Conservation (phyloP, 192 early-diverging fungal genomes). For the Linnemannia exigua region DNA sequence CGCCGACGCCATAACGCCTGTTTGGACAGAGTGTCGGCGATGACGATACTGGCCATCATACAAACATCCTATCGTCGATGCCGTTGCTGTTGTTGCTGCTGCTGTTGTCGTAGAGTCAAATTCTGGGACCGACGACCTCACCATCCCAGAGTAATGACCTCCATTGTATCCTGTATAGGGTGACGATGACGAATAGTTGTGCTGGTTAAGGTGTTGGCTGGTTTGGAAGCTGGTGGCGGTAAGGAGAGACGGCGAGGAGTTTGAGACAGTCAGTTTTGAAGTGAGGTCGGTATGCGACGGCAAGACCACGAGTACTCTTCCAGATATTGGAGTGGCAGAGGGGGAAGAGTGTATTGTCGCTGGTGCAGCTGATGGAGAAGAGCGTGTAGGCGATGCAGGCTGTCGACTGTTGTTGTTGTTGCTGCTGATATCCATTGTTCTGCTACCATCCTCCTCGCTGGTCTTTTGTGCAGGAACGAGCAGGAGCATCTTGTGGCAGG, state of each 20-base stretch:
- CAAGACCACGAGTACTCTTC: constrained; percentile 17
- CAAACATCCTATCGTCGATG: background rate
- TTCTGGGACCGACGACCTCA: background rate
- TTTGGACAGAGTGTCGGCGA: background rate
- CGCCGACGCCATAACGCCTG: background rate
- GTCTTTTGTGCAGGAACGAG: constrained; percentile 22
- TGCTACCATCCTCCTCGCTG: background rate
- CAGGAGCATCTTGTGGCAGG: constrained; percentile 6
- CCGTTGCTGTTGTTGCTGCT: too few relatives aligned
- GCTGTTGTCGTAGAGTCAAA: background rate
- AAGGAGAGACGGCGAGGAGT: background rate
- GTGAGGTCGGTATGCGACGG: constrained; percentile 18
- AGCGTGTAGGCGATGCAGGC: background rate
- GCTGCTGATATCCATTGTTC: too few relatives aligned
- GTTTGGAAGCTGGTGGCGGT: background rate
- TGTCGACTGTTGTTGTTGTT: background rate
- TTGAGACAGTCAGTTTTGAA: constrained; percentile 12
- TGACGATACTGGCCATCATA: background rate
- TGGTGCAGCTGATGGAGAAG: background rate
- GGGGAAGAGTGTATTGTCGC: background rate
- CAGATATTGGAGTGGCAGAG: background rate
- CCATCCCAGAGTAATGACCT: background rate
- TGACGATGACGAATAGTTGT: background rate
- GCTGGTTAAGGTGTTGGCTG: background rate
- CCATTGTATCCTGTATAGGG: background rate